Percentiles rank a stretch among this genome's conserved stretches.
phyloP scores from a whole-genome alignment of 805 yeast species.

The Candida oleophila region DNA sequence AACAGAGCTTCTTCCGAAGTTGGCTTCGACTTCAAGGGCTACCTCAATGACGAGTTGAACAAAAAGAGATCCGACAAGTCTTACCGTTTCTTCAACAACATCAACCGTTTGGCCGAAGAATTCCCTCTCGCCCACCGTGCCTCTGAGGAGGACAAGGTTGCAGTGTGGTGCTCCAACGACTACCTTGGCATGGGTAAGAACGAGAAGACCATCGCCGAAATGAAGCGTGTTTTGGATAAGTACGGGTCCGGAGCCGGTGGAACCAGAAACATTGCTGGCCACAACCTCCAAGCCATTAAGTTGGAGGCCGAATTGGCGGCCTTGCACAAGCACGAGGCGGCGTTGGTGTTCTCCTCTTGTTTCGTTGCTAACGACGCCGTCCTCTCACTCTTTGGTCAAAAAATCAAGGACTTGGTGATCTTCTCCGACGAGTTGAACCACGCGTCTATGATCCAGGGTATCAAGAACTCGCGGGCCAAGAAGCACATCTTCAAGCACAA shows the following conservation, averaged over 20 bases:
- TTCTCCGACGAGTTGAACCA: conserved; percentile 93
- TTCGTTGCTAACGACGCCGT: conserved; percentile 97
- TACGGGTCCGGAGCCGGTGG: conserved; percentile 99
- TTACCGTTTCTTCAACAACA: conserved; percentile 94
- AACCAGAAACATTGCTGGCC: conserved; percentile 98
- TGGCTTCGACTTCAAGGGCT: conserved; percentile 69
- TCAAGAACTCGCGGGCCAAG: conserved; percentile 81
- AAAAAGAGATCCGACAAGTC: conserved; percentile 86
- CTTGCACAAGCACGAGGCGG: conserved; percentile 91
- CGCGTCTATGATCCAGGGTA: conserved; percentile 97
- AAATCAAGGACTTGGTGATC: conserved; percentile 83
- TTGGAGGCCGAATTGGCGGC: conserved; percentile 87
- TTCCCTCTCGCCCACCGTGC: conserved; percentile 91
- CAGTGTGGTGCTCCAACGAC: conserved; percentile 99
- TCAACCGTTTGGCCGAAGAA: conserved; percentile 90
- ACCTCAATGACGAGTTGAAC: conserved; percentile 62
- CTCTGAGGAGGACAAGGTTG: conserved; percentile 74
- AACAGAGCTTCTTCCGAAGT: conserved; percentile 46
- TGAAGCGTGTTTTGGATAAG: conserved; percentile 76
- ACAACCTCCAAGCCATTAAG: conserved; percentile 82
- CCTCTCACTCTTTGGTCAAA: conserved; percentile 84
- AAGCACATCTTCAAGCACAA: conserved; percentile 93
- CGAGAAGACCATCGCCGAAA: conserved; percentile 65
- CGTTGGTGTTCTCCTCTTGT: conserved; percentile 92
- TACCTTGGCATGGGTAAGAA: conserved; percentile 94